Evolutionary conservation across 2,329 filamentous ascomycete genomes (phyloP).

Genomic region (Nemania abortiva): DNA sequence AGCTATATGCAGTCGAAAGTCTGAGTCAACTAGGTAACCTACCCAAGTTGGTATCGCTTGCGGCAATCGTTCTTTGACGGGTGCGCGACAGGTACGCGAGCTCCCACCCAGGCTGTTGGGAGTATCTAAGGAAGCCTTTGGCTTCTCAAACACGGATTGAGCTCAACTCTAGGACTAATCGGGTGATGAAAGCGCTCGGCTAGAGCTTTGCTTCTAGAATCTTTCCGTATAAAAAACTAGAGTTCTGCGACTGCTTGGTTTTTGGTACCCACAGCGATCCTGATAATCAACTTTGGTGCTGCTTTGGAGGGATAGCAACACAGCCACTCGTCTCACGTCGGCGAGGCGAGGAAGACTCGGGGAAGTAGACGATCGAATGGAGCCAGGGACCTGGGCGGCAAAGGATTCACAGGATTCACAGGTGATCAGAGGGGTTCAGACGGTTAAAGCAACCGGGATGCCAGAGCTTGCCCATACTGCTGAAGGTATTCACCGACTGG

Average conservation of each 20-base stretch:
- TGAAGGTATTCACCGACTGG: not conserved
- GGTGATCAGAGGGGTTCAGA: not conserved
- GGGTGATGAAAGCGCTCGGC: not conserved
- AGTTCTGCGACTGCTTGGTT: slow-evolving; percentile 6
- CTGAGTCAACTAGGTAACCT: not conserved
- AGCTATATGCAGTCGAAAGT: not conserved
- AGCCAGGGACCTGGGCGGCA: no score
- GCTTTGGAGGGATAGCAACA: slow-evolving; percentile 12
- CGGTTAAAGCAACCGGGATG: not conserved
- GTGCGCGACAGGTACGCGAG: not conserved
- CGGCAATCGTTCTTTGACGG: not conserved
- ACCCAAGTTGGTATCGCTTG: not conserved
- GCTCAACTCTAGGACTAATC: not conserved
- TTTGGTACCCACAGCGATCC: slow-evolving; percentile 7
- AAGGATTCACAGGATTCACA: not conserved
- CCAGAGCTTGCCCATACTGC: not conserved
- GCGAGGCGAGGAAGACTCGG: slow-evolving; percentile 3
- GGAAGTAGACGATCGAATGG: not conserved
- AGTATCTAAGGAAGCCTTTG: not conserved
- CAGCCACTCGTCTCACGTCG: slow-evolving; percentile 27
- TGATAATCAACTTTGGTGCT: slow-evolving; percentile 11
- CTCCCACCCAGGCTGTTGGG: not conserved
- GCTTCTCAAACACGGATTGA: not conserved
- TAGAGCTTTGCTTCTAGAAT: slow-evolving; percentile 4
- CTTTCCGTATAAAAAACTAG: slow-evolving; percentile 4